Percentiles rank a stretch among this genome's conserved stretches.
These are phyloP conservation scores for Cardamine chenopodiifolia DNA, from an alignment of 345 rosid species.

Conservation along the genomic window DNA sequence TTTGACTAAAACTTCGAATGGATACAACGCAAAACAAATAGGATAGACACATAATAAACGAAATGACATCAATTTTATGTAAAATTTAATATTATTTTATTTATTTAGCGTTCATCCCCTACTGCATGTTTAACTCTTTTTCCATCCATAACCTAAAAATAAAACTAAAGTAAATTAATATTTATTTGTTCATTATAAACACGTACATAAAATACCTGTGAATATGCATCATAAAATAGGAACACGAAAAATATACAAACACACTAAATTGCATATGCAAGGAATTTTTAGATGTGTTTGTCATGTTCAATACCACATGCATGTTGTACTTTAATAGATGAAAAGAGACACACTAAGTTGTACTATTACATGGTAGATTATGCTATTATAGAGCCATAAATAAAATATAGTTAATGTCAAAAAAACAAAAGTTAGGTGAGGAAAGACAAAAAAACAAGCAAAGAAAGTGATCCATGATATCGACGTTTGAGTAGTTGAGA, in stretches of 20 bases:
- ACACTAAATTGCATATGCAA: constrained; percentile 4
- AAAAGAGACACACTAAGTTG: neutral
- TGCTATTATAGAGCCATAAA: constrained; percentile 27
- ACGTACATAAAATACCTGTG: neutral
- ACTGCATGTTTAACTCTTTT: neutral
- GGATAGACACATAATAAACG: neutral
- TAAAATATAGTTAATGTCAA: neutral
- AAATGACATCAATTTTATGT: neutral
- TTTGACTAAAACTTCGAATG: neutral
- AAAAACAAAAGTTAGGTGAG: constrained; percentile 38
- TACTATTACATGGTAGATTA: constrained; percentile 17
- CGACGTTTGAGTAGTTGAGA: constrained; percentile 47
- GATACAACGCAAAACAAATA: neutral
- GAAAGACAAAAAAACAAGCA: constrained; percentile 33
- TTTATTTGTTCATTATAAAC: neutral
- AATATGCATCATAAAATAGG: neutral
- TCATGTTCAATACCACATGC: constrained; percentile 14
- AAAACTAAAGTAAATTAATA: neutral
- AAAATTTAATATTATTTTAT: neutral
- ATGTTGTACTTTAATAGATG: neutral
- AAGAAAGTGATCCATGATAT: constrained; percentile 39
- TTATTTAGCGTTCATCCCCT: neutral
- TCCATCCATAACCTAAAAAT: neutral
- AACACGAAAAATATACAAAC: neutral
- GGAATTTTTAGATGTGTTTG: constrained; percentile 3